Evolutionary conservation across 257 asterid genomes (phyloP), one percentile per base, ranked within the genome.

Genomic region (Petunia secreta): DNA sequence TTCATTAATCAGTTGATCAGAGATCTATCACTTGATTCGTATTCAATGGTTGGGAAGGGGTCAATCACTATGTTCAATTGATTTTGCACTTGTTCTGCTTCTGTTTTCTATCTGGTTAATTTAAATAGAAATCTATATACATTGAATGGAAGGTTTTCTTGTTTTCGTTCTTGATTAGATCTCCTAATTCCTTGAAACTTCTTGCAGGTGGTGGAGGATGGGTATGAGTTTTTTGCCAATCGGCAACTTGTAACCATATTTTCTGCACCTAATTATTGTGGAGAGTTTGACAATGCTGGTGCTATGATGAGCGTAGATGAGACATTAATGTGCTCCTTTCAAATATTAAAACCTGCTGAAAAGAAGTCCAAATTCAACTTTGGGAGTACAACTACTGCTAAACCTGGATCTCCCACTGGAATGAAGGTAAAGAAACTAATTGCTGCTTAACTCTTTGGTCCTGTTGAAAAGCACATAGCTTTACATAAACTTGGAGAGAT

Each of bases 251-350:
- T 85, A 25, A 85, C 87, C 10, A 64, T 85, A 75, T 85, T 85
- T 67, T 85, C 87, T 52, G 87, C 87, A 43, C 87, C 87, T 14
- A 85, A 85, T 79, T 85, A 85, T 67, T 85, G 87, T 67, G 85
- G 87, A 38, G 87, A 85, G 81, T 85, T 82, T 48, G 87, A 85
- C 68, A 85, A 85, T 59, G 85, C 87, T n/a, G 87, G 87, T 6
- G 85, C 87, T 40, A 85, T 85, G 87, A 85, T 85, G 87, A 85
- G 87, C 41, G 85, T 85, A 44, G 87, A 85, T 53, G 87, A 85
- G 71, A 85, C 85, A 8, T 79, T 85, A 68, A 82, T 85, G 87
- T 85, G 87, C 83, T 85, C 87, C 82, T 85, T 85, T 50, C 87
- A 85, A 79, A 85, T 85, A 79, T 40, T 85, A 85, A 85, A 85